Percentiles rank a stretch among this genome's conserved stretches.
These are phyloP conservation scores for Solanum chilense DNA, from an alignment of 257 asterid species.

Conservation along the genomic window DNA sequence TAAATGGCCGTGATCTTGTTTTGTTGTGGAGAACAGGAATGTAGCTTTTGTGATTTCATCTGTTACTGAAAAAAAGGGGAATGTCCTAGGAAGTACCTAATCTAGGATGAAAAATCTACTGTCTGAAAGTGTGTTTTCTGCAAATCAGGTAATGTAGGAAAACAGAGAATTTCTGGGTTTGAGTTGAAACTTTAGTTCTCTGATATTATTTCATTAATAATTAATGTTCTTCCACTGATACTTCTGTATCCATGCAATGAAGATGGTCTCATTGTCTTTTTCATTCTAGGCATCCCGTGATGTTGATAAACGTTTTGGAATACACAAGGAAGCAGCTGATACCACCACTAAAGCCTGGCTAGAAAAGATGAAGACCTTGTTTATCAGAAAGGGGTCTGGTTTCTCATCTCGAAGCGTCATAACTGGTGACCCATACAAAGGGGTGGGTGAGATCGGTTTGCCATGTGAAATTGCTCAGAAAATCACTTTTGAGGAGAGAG, in stretches of 20 bases:
- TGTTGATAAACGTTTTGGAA: constrained; percentile 80
- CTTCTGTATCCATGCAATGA: background rate
- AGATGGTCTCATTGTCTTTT: background rate
- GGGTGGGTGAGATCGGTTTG: constrained; percentile 84
- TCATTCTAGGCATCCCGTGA: constrained; percentile 79
- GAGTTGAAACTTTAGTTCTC: background rate
- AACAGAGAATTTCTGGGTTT: background rate
- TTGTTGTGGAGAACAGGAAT: background rate
- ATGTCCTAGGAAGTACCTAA: background rate
- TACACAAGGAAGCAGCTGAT: constrained; percentile 47
- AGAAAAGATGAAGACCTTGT: constrained; percentile 92
- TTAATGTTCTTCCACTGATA: background rate
- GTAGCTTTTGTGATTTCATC: background rate
- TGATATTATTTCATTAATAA: background rate
- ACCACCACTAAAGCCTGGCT: constrained; percentile 96
- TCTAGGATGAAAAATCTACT: background rate
- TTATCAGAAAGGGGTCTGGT: constrained; percentile 95
- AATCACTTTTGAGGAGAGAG: constrained; percentile 86
- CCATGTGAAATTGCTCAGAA: constrained; percentile 88
- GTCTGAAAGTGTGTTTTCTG: background rate
- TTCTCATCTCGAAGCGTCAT: constrained; percentile 96
- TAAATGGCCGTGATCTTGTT: background rate
- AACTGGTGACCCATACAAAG: constrained; percentile 90
- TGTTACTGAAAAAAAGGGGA: background rate
- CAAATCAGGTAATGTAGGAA: background rate